These are phyloP conservation scores for Entomortierella parvispora DNA, from an alignment of 192 early-diverging fungal genomes.

Conservation along the genomic window DNA sequence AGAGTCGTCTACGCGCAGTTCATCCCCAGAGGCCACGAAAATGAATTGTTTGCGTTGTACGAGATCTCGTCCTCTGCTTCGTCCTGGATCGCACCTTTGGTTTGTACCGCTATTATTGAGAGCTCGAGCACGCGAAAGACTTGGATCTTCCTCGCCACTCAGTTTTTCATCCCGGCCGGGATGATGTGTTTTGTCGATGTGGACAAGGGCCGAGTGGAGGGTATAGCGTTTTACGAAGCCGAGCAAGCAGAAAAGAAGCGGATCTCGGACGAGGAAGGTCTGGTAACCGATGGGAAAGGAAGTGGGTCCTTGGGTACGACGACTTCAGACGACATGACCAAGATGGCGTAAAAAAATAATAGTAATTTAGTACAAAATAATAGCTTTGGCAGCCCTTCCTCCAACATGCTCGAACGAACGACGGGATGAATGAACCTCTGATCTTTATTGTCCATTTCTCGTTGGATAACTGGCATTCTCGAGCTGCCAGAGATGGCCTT, in stretches of 20 bases:
- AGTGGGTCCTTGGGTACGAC: no score
- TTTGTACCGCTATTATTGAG: slow-evolving; percentile 62
- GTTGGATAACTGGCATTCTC: slow-evolving; percentile 20
- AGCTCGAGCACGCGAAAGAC: slow-evolving; percentile 39
- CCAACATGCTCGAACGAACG: no score
- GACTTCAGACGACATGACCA: no score
- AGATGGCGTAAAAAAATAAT: no score
- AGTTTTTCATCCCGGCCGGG: slow-evolving; percentile 36
- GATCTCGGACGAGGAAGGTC: no score
- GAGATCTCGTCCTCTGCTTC: slow-evolving; percentile 55
- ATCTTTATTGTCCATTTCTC: no score
- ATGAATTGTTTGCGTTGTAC: slow-evolving; percentile 73
- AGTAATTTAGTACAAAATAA: no score
- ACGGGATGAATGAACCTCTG: no score
- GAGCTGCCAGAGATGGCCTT: slow-evolving; percentile 34
- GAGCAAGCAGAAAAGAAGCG: slow-evolving; percentile 10
- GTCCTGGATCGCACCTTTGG: slow-evolving; percentile 70
- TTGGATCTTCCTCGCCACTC: slow-evolving; percentile 31
- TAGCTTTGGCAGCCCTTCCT: no score
- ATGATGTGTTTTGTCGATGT: slow-evolving; percentile 40
- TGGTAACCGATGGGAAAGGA: no score
- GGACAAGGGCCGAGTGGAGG: slow-evolving; percentile 19
- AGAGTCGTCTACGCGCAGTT: slow-evolving; percentile 69
- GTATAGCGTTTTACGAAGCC: slow-evolving; percentile 11
- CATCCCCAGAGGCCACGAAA: slow-evolving; percentile 67